Evolutionary conservation across 352 stramenopile species (phyloP).

Genomic region (Phytopythium montanum): DNA sequence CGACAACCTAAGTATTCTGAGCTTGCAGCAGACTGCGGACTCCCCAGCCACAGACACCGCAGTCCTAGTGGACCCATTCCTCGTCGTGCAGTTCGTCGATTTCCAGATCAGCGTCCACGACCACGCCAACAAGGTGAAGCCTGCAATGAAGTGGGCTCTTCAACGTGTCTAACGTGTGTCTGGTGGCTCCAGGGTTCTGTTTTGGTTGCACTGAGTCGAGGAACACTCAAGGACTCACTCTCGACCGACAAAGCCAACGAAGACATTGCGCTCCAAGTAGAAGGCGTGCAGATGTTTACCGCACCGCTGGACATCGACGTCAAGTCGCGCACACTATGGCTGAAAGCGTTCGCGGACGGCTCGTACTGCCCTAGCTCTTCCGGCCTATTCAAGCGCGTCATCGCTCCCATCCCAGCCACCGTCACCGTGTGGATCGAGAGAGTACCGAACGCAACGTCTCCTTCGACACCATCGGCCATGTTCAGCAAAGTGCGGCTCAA

Average conservation of each 20-base stretch:
- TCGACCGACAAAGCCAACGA: conserved; percentile 48
- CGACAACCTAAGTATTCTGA: conserved; percentile 14
- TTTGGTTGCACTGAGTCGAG: conserved; percentile 57
- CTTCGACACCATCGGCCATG: not conserved
- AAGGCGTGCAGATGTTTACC: conserved; percentile 63
- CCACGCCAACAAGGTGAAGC: conserved; percentile 43
- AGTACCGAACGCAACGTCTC: conserved; percentile 14
- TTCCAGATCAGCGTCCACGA: conserved; percentile 80
- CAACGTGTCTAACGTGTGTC: too few relatives aligned
- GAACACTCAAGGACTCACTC: conserved; percentile 49
- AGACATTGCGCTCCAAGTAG: conserved; percentile 53
- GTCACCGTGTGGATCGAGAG: conserved; percentile 57
- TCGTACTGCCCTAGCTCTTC: conserved; percentile 61
- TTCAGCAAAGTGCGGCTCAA: conserved; percentile 48
- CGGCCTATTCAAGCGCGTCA: conserved; percentile 58
- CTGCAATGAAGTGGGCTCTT: too few relatives aligned
- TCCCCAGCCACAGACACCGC: conserved; percentile 6
- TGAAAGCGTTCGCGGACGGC: conserved; percentile 49
- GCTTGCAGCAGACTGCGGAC: conserved; percentile 3
- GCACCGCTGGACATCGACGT: conserved; percentile 70
- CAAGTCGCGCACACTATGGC: conserved; percentile 60
- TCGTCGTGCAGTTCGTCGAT: conserved; percentile 76
- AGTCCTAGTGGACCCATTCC: conserved; percentile 42
- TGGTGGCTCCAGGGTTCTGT: conserved; percentile 39
- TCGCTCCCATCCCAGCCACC: conserved; percentile 55